These are phyloP conservation scores for Gossypioides kirkii DNA, from an alignment of 345 rosid species.

Conservation along the genomic window DNA sequence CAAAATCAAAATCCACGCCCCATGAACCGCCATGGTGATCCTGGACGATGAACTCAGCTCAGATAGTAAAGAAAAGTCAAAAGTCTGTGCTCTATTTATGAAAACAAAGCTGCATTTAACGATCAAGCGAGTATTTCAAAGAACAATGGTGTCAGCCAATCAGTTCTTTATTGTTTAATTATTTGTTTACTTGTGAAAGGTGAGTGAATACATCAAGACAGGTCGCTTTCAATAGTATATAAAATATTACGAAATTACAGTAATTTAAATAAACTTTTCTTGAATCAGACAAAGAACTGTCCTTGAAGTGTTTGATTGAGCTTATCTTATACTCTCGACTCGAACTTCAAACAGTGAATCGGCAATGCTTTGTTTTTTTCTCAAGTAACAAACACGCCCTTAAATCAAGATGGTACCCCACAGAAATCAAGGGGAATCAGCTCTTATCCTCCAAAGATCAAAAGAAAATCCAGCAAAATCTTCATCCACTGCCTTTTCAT, in stretches of 20 bases:
- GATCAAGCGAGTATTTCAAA: not conserved
- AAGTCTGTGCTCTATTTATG: not conserved
- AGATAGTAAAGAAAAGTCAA: not conserved
- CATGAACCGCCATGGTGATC: constrained; percentile 26
- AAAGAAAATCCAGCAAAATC: not conserved
- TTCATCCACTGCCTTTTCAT: not conserved
- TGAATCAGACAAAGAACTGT: too few relatives aligned
- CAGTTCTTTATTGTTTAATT: not conserved
- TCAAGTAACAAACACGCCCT: not conserved
- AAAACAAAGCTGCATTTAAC: not conserved
- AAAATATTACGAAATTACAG: not conserved
- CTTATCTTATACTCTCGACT: too few relatives aligned
- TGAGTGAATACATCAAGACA: not conserved
- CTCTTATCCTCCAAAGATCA: not conserved
- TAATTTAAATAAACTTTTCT: too few relatives aligned
- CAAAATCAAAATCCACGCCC: constrained; percentile 19
- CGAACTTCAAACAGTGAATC: not conserved
- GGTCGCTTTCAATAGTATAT: not conserved
- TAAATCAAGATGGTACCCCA: not conserved
- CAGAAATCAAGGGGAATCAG: not conserved
- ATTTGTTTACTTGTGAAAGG: not conserved
- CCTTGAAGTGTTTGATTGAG: too few relatives aligned
- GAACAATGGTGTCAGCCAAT: not conserved
- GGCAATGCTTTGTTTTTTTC: not conserved
- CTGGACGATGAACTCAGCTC: not conserved